Conservation (phyloP, 768 basidiomycete species). For the Pulveroboletus sp. region DNA sequence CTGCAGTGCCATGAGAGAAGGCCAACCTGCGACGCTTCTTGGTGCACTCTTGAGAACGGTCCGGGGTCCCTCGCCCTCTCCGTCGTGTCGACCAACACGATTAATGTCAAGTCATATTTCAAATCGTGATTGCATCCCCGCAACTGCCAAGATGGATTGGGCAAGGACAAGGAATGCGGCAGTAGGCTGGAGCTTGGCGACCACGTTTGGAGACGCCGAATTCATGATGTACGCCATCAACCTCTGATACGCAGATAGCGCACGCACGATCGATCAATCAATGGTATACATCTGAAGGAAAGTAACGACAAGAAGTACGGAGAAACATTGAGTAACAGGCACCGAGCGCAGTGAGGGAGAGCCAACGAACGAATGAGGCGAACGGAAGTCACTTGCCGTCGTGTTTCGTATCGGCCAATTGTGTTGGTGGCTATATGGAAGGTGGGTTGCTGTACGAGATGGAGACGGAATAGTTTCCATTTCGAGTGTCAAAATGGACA, state of each 20-base stretch:
- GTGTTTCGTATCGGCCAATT: slow-evolving; percentile 20
- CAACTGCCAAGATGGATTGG: slow-evolving; percentile 18
- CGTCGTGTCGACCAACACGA: slow-evolving; percentile 10
- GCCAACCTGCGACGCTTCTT: slow-evolving; percentile 11
- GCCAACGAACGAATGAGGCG: background rate
- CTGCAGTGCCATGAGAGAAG: slow-evolving; percentile 22
- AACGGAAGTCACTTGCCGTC: slow-evolving; percentile 6
- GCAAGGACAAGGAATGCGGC: slow-evolving; percentile 13
- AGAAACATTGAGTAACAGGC: background rate
- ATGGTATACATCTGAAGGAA: background rate
- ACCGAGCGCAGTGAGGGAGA: background rate
- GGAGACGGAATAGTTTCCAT: slow-evolving; percentile 24
- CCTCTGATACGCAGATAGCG: slow-evolving; percentile 9
- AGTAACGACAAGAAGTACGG: background rate
- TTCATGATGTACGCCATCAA: slow-evolving; percentile 8
- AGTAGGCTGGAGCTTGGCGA: slow-evolving; percentile 23
- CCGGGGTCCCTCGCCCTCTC: slow-evolving; percentile 12
- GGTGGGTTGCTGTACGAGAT: slow-evolving; percentile 18
- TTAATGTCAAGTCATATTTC: slow-evolving; percentile 12
- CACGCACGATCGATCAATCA: slow-evolving; percentile 17
- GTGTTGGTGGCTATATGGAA: slow-evolving; percentile 15
- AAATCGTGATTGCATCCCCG: slow-evolving; percentile 16
- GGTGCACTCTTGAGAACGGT: background rate
- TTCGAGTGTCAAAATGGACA: slow-evolving; percentile 13
- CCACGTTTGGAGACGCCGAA: slow-evolving; percentile 13